These are phyloP conservation scores for Collariella sp. DNA, from an alignment of 495 filamentous ascomycete genomes.

Conservation along the genomic window DNA sequence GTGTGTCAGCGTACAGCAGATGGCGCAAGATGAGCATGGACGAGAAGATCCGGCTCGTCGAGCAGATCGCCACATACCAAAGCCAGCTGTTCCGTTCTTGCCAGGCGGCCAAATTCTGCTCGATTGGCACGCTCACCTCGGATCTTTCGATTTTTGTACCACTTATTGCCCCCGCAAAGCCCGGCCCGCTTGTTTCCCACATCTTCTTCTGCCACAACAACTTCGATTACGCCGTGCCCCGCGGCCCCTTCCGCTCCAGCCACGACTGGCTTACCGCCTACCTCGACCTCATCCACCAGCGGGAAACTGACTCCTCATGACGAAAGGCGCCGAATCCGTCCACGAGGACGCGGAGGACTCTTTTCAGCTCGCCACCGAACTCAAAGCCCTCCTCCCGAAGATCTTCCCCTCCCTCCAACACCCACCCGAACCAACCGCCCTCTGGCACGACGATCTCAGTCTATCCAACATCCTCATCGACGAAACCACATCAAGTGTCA, in stretches of 20 bases:
- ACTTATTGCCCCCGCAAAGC: not conserved
- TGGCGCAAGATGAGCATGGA: not conserved
- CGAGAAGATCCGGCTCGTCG: not conserved
- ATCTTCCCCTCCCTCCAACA: conserved; percentile 10
- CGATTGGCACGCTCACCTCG: too few species aligned
- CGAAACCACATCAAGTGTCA: not conserved
- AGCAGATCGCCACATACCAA: not conserved
- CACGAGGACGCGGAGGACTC: conserved; percentile 13
- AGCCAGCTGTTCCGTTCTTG: too few species aligned
- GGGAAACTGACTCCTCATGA: conserved; percentile 1
- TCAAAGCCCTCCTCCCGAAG: conserved; percentile 13
- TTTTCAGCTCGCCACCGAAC: conserved; percentile 4
- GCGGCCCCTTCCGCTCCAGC: conserved; percentile 17
- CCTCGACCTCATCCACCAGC: conserved; percentile 10
- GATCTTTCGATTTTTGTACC: too few species aligned
- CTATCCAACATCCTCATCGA: not conserved
- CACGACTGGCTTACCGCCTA: conserved; percentile 15
- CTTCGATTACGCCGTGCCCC: conserved; percentile 10
- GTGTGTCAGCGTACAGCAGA: not conserved
- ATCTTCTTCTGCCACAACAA: conserved; percentile 13
- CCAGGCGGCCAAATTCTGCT: too few species aligned
- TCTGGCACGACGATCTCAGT: conserved; percentile 1
- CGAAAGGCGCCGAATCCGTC: conserved; percentile 14
- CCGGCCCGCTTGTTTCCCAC: conserved; percentile 7
- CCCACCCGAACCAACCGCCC: not conserved